Percentiles rank a stretch among this genome's conserved stretches.
phyloP scores from a whole-genome alignment of 2,329 filamentous ascomycete species.

The Aspergillus pseudonomiae region DNA sequence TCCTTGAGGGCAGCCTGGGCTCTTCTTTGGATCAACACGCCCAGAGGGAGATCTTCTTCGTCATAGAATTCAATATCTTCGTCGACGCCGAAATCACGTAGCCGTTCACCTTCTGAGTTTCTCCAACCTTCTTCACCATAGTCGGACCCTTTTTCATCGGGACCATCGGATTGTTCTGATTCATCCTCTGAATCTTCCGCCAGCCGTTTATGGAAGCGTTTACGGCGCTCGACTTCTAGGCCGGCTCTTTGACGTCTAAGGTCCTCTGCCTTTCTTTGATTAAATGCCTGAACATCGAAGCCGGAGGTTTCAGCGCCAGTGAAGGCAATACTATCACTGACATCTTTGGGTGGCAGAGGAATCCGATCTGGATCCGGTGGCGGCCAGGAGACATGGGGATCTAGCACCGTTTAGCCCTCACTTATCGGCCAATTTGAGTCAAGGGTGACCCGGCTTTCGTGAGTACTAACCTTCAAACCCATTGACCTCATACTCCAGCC shows the following conservation, averaged over 20 bases:
- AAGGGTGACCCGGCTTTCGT: neutral
- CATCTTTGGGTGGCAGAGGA: slow-evolving; percentile 34
- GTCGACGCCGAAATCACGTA: slow-evolving; percentile 67
- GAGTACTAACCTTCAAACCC: slow-evolving; percentile 58
- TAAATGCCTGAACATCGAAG: slow-evolving; percentile 56
- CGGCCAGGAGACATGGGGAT: slow-evolving; percentile 47
- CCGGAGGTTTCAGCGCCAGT: slow-evolving; percentile 33
- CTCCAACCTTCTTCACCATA: slow-evolving; percentile 64
- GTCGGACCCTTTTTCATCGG: slow-evolving; percentile 25
- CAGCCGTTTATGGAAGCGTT: slow-evolving; percentile 46
- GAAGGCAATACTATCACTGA: slow-evolving; percentile 25
- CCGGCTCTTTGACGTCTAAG: slow-evolving; percentile 45
- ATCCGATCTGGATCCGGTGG: slow-evolving; percentile 55
- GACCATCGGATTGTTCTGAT: slow-evolving; percentile 23
- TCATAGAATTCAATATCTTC: slow-evolving; percentile 67
- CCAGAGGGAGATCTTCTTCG: slow-evolving; percentile 63
- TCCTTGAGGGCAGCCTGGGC: slow-evolving; percentile 18
- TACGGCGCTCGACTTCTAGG: slow-evolving; percentile 39
- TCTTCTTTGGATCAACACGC: slow-evolving; percentile 53
- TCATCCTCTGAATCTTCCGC: slow-evolving; percentile 22
- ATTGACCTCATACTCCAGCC: slow-evolving; percentile 59
- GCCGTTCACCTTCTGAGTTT: slow-evolving; percentile 64
- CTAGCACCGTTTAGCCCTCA: slow-evolving; percentile 24
- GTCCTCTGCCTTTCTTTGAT: slow-evolving; percentile 57
- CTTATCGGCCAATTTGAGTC: neutral